A percentile compares a stretch with the other conserved stretches of the same genome.
These are phyloP conservation scores for Sphaerobolus stellatus DNA, from an alignment of 1,284 basidiomycete species.

Conservation along the genomic window DNA sequence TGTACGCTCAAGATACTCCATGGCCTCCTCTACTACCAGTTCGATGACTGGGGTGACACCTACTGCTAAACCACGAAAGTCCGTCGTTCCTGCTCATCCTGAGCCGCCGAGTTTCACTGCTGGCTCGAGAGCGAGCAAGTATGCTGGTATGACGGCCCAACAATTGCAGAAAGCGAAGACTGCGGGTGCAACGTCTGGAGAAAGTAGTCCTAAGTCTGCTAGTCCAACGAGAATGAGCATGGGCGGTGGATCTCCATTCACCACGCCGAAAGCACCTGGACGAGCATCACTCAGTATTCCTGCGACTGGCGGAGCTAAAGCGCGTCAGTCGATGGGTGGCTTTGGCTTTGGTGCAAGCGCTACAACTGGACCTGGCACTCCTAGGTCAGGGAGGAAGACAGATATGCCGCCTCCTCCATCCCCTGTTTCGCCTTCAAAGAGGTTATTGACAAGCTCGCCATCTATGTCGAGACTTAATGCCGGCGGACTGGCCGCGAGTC, in stretches of 20 bases:
- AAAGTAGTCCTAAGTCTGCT: conserved; percentile 18
- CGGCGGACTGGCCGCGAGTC: conserved; percentile 9
- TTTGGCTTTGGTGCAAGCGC: conserved; percentile 3
- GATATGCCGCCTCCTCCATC: conserved; percentile 41
- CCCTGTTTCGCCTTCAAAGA: conserved; percentile 20
- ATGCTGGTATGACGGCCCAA: conserved; percentile 78
- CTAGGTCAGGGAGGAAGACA: conserved; percentile 11
- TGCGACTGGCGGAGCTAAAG: conserved; percentile 7
- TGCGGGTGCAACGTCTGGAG: conserved; percentile 38
- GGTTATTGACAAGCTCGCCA: conserved; percentile 5
- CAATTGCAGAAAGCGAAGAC: conserved; percentile 50
- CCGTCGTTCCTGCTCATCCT: conserved; percentile 29
- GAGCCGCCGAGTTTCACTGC: conserved; percentile 63
- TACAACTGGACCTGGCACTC: conserved; percentile 5
- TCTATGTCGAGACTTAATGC: conserved; percentile 5
- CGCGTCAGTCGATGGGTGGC: conserved; percentile 8
- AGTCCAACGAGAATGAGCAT: conserved; percentile 28
- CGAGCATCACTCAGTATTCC: conserved; percentile 6
- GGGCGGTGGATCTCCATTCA: conserved; percentile 26
- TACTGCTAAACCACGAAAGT: conserved; percentile 20
- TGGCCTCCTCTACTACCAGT: conserved; percentile 17
- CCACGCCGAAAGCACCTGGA: conserved; percentile 30
- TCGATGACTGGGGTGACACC: conserved; percentile 19
- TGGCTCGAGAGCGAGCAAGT: conserved; percentile 82
- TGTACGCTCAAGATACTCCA: too few species aligned